Percentiles rank a stretch among this genome's conserved stretches.
These are phyloP conservation scores for Acacia concinna DNA, from an alignment of 331 rosid genomes.

Conservation along the genomic window DNA sequence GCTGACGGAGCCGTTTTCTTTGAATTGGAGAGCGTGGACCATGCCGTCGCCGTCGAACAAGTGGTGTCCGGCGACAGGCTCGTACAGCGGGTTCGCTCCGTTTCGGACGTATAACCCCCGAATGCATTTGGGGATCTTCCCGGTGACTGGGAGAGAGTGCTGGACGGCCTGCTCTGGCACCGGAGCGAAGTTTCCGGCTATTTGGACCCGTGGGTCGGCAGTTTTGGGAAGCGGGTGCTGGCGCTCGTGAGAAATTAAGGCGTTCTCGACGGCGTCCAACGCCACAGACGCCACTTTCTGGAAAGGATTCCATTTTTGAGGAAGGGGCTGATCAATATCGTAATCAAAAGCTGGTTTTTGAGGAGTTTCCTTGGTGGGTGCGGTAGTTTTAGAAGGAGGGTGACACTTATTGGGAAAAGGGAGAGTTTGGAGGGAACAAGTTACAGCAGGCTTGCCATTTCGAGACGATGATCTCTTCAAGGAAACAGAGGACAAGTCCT, in stretches of 20 bases:
- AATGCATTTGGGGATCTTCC: conserved; percentile 73
- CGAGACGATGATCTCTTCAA: conserved; percentile 12
- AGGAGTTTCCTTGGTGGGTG: conserved; percentile 23
- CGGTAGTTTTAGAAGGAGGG: conserved; percentile 3
- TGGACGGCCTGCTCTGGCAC: conserved; percentile 63
- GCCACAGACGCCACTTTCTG: conserved; percentile 65
- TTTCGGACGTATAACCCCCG: conserved; percentile 82
- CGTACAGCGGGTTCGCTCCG: conserved; percentile 90
- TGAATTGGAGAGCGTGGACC: conserved; percentile 81
- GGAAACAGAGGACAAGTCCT: conserved; percentile 16
- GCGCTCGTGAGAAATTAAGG: conserved; percentile 54
- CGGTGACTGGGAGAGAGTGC: conserved; percentile 48
- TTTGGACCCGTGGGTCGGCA: conserved; percentile 84
- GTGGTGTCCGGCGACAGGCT: conserved; percentile 89
- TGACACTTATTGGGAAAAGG: conserved; percentile 52
- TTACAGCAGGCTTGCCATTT: not conserved
- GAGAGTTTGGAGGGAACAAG: conserved; percentile 63
- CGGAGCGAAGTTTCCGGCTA: conserved; percentile 92
- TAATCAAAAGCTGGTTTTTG: not conserved
- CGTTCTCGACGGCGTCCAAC: conserved; percentile 57
- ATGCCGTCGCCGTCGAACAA: conserved; percentile 97
- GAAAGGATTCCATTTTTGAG: conserved; percentile 48
- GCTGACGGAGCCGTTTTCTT: conserved; percentile 47
- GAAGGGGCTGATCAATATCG: not conserved
- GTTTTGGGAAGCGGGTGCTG: conserved; percentile 77